Evolutionary conservation across 495 filamentous ascomycete species (phyloP), one percentile per base, ranked within the genome.

Genomic region (Physcia stellaris): DNA sequence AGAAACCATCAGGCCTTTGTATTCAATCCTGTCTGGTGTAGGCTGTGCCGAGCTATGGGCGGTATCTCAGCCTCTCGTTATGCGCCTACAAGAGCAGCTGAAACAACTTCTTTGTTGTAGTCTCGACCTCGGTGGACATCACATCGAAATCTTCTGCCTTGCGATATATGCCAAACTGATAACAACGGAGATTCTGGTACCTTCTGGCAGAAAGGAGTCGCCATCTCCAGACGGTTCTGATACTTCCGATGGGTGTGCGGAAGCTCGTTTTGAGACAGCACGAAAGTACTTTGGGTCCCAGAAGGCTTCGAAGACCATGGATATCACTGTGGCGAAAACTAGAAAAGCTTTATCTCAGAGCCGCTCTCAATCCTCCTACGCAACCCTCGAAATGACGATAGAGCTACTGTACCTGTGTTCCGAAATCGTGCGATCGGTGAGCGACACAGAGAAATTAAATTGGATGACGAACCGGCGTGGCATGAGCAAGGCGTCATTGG

Each of bases 361-460:
- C 9, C 13, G 26, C 26, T 28, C 26, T 7, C 26, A 28, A 28
- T 28, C 13, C 26, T 28, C 9, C 26, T 28, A 45, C 16, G 35
- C 68, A 6, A 56, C 58, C 2, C 35, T 55, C 4, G 37, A 51
- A 2, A 61, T 71, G 13, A 62, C 63, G 18, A 38, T 60, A 17
- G 61, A 73, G 40, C 62, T 61, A 15, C 59, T 78, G 33, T 49
- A 53, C 6, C 55, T 78, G 13, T 70, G 68, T 0, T 66, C 62
- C 31, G 54, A 56, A 4, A 67, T 73, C 29, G 52, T 67, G 13
- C 52, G 60, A 23, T 55, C 56, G 16, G 53, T 77, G 34, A 57
- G 70, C 7, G 30, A 42, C 1, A 47, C 55, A 1, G 54, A 64
- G 24, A 66, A 58, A 27, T 28, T 57, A 5, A 30, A 38, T 7